Evolutionary conservation across 163 green algal genomes (phyloP), one percentile per base, ranked within the genome.

Genomic region (Scenedesmus sp.): DNA sequence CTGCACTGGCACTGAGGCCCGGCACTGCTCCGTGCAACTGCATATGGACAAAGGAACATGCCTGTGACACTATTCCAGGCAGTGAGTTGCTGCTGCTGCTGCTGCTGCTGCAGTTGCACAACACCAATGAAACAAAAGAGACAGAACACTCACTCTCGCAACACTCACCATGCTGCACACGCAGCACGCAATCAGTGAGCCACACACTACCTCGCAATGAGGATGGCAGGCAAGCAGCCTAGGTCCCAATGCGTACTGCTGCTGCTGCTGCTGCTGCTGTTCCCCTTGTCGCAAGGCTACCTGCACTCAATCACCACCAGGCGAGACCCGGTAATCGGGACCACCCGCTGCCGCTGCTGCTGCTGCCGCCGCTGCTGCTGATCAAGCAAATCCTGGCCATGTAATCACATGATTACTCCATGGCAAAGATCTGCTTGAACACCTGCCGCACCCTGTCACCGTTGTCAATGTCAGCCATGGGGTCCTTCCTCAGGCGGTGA

Each of bases 401-500:
- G 70, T 79, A 2, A 2, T 52, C 2, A 54, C 90, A 2, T 52
- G 10, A 54, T 91, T 95, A 96, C 94, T 96, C 95, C 91, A 96
- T 92, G 76, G 82, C 93, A 76, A 96, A 96, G 10, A 96, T 93
- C 73, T 83, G 34, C 95, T 96, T 96, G 93, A 96, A 96, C 46
- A 95, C 89, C 34, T 96, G 92, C 9, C 94, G 92, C 15, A 96
- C 94, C 34, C 91, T 79, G 90, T 95, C 95, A 83, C 96, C 96
- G 23, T 93, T 94, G 90, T 99, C 98, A 62, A 99, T 99, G 84
- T 96, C 93, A 88, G 98, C 97, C 92, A 99, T 93, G 2, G 96
- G 95, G 94, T 99, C 98, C 95, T 99, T 99, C 74, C 98, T 96
- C 95, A 99, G 95, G 81, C 98, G 95, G 95, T 99, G 97, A 89